A percentile compares a stretch with the other conserved stretches of the same genome.
Conservation (phyloP, 2,329 filamentous ascomycete species). For the Amesomyces nigricolor region DNA sequence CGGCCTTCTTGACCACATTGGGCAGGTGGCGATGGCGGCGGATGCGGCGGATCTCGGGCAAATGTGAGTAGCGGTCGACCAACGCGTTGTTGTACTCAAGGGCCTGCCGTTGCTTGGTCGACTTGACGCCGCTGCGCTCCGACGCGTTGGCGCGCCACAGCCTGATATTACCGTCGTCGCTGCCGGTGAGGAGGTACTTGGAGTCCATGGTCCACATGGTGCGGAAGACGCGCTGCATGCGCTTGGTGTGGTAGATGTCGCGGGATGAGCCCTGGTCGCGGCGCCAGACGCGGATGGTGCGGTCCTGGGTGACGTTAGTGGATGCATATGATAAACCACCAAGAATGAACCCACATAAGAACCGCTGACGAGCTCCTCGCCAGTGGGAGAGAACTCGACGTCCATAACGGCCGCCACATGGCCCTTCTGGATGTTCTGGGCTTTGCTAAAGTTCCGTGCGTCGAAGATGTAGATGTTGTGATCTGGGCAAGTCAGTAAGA, state of each 20-base stretch:
- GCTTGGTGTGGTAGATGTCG: conserved; percentile 95
- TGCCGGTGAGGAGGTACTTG: conserved; percentile 83
- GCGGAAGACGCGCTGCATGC: conserved; percentile 75
- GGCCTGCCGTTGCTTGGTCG: conserved; percentile 75
- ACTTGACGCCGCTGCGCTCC: conserved; percentile 77
- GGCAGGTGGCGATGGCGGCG: conserved; percentile 86
- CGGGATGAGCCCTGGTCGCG: conserved; percentile 75
- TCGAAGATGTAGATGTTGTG: conserved; percentile 93
- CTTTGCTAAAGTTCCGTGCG: conserved; percentile 82
- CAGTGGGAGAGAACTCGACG: conserved; percentile 90
- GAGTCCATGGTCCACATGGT: conserved; percentile 82
- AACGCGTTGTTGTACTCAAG: conserved; percentile 88
- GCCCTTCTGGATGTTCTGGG: conserved; percentile 83
- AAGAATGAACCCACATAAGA: conserved; percentile 56
- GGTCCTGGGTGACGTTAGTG: conserved; percentile 52
- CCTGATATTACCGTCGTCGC: conserved; percentile 63
- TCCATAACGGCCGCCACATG: conserved; percentile 92
- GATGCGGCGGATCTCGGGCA: conserved; percentile 93
- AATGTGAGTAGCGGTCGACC: conserved; percentile 79
- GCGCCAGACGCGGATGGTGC: conserved; percentile 81
- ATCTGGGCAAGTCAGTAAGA: conserved; percentile 43
- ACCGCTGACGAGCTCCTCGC: conserved; percentile 85
- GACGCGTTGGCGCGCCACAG: conserved; percentile 88
- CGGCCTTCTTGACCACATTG: conserved; percentile 90
- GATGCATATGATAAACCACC: no score